Evolutionary conservation across 768 basidiomycete genomes (phyloP), one percentile per base, ranked within the genome.

Genomic region (Symmetrospora coprosmae): DNA sequence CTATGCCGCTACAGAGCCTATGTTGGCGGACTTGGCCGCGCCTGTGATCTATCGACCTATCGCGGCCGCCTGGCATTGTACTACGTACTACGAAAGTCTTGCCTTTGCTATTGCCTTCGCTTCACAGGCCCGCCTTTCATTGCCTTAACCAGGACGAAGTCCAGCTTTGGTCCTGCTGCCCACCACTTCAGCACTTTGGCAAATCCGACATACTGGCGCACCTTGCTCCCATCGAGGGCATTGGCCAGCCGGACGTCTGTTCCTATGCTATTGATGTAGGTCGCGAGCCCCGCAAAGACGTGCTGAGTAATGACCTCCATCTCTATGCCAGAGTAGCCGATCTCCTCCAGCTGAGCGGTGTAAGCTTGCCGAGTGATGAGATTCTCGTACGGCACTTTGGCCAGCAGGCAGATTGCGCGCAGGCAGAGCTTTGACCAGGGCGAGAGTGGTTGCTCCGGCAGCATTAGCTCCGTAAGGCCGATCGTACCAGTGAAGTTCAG

Each of bases 401-500:
- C 64, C n/a, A 76, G 16, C 21, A 65, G 69, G 38, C 70, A 73
- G 30, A 75, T 49, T 30, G 72, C 61, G 19, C 69, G 68, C 9
- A 67, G 70, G 59, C 58, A 56, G 71, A 56, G 60, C 7, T n/a
- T 1, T 25, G 43, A 39, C 9, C 43, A 37, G 6, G 40, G 16
- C 2, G 48, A 49, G 28, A 66, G 60, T 19, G 50, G 30, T 1
- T 25, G 35, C 14, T 25, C 17, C 74, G 82, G 79, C 65, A 79
- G 79, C 38, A 84, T 78, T 66, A 58, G 30, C 33, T 84, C 83
- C 2, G 80, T 81, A 1, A 83, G 75, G 7, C 79, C 80, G 49
- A 84, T 71, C 14, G 73, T 70, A 11, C 82, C 82, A 3, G 78
- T 78, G 4, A 75, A 74, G 0, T 69, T 67, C 3, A 84, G 76